These are phyloP conservation scores for Ramalina intermedia DNA, from an alignment of 495 filamentous ascomycete genomes.

Conservation along the genomic window DNA sequence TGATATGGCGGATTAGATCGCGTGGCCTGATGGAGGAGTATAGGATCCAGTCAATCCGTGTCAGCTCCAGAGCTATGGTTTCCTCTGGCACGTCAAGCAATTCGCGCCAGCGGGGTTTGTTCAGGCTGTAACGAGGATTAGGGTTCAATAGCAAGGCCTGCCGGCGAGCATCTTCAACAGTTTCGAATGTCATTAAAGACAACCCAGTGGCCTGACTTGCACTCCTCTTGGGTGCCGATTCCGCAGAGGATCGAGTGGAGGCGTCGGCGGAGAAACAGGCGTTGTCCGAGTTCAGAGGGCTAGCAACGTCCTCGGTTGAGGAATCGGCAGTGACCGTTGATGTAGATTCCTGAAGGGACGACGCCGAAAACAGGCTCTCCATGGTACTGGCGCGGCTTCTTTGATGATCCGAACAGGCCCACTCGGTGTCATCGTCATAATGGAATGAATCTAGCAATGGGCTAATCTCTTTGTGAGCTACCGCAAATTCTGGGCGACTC, in stretches of 20 bases:
- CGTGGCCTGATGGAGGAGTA: constrained; percentile 92
- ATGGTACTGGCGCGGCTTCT: constrained; percentile 12
- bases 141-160: constrained; percentile 56
- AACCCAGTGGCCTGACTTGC: constrained; percentile 33
- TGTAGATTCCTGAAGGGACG: constrained; percentile 5
- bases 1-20: constrained; percentile 84
- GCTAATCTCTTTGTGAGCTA: constrained; percentile 70
- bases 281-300: constrained; percentile 22
- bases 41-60: constrained; percentile 92
- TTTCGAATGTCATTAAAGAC: constrained; percentile 37
- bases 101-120: constrained; percentile 67
- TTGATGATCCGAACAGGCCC: constrained; percentile 27
- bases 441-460: constrained; percentile 44
- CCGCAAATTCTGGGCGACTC: constrained; percentile 57
- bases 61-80: constrained; percentile 78
- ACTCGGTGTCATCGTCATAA: constrained; percentile 70
- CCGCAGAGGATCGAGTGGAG: constrained; percentile 28
- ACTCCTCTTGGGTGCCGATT: constrained; percentile 27
- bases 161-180: constrained; percentile 58
- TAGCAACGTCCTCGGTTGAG: constrained; percentile 10
- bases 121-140: constrained; percentile 40
- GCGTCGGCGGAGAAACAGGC: constrained; percentile 30
- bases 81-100: constrained; percentile 71
- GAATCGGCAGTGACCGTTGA: constrained; percentile 11
- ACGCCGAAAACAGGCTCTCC: constrained; percentile 11